Conservation (phyloP, 768 basidiomycete species). For the Kwoniella shandongensis region DNA sequence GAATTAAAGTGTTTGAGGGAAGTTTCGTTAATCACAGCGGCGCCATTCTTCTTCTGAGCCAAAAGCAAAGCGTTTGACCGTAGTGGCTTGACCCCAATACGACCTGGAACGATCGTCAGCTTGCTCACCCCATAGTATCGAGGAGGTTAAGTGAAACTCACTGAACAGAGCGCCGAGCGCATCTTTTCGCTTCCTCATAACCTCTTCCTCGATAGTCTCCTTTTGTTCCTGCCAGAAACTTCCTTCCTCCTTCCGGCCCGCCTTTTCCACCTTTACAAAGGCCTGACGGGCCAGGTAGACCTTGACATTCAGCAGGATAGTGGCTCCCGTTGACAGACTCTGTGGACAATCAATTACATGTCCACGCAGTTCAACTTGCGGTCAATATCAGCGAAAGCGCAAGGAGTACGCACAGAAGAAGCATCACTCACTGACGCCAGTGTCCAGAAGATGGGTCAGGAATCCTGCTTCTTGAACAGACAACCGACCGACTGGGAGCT, state of each 20-base stretch:
- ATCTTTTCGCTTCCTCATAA: slow-evolving; percentile 74
- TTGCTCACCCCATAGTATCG: background rate
- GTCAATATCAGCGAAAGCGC: background rate
- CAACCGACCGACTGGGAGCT: slow-evolving; percentile 35
- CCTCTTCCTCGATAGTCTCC: slow-evolving; percentile 75
- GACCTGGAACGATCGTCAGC: slow-evolving; percentile 27
- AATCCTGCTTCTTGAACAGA: slow-evolving; percentile 47
- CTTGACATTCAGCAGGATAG: slow-evolving; percentile 73
- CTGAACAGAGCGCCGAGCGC: slow-evolving; percentile 74
- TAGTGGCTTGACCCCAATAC: slow-evolving; percentile 67
- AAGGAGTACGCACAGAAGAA: background rate
- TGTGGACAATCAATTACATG: slow-evolving; percentile 77
- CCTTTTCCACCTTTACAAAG: slow-evolving; percentile 58
- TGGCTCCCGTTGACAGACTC: slow-evolving; percentile 69
- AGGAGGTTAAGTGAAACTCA: slow-evolving; percentile 37
- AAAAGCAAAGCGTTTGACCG: slow-evolving; percentile 43
- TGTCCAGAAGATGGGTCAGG: slow-evolving; percentile 47
- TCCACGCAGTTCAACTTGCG: slow-evolving; percentile 63
- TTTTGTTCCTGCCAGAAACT: slow-evolving; percentile 69
- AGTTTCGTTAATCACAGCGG: slow-evolving; percentile 44
- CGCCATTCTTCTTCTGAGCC: slow-evolving; percentile 51
- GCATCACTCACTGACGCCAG: slow-evolving; percentile 37
- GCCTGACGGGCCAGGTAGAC: slow-evolving; percentile 69
- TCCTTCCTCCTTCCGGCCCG: slow-evolving; percentile 34
- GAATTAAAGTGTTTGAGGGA: slow-evolving; percentile 56